Base-by-base conservation (phyloP, 2,329 filamentous ascomycete species). In the Penicillium sp. region DNA sequence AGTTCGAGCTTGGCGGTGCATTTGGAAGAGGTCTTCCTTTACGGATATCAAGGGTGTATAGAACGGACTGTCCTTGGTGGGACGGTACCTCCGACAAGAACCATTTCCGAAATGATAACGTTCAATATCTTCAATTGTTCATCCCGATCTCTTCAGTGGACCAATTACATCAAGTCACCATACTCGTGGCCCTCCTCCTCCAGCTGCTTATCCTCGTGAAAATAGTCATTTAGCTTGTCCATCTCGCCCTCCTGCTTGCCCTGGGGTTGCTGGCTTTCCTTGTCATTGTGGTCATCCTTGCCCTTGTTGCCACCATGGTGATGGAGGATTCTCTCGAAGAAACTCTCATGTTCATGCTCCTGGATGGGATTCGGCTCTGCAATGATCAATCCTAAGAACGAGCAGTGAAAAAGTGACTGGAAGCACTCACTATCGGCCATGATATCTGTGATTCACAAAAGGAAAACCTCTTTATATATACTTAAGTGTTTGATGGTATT, bases 251-350 rank as follows among this genome's bases (percentile, higher is more conserved):
- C 50, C 23, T 53, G 42, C 23, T 44, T 13, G 5, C 10, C 15
- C 13, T 44, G 47, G 3, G 48, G 44, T 3, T 44, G 32, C 13
- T 49, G 44, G 18, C 50, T 42, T 1, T 47, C 42, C 25, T 53
- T 42, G 13, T 44, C 23, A 25, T 46, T 24, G 6, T 48, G 45
- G n/a, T 43, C 28, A 10, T 41, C 27, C 10, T 33, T 33, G 27
- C 10, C 8, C 13, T 44, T 42, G 15, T 44, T 15, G 18, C 37
- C 35, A 20, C 48, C 27, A 3, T 48, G 47, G 15, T 28, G 53
- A 31, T 51, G 50, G 9, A 55, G 43, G 18, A 55, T 50, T 32
- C 53, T 47, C 23, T 55, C 53, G 35, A 55, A 55, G 45, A 55
- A 55, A 15, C 53, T 46, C 31, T 55, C 53, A n/a, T 53, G 44